A percentile compares a stretch with the other conserved stretches of the same genome.
Evolutionary conservation across 345 rosid species (phyloP).

Genomic region (Triadica sebifera): DNA sequence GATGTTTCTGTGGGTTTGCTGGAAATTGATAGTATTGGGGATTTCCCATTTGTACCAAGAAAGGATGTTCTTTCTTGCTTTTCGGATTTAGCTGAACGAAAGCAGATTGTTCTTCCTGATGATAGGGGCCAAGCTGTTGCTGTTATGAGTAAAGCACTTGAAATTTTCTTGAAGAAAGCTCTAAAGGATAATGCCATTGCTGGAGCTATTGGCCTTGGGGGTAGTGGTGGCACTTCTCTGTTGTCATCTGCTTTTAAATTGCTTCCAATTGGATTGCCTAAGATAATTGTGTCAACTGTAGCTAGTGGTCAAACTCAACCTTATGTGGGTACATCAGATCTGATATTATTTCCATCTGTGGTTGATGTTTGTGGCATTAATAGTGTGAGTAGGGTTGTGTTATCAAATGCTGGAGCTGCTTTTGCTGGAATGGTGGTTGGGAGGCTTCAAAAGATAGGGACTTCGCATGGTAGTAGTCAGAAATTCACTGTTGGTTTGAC

Average conservation of each 20-base stretch:
- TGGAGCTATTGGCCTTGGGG: slow-evolving; percentile 82
- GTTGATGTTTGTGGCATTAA: slow-evolving; percentile 93
- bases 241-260: slow-evolving; percentile 65
- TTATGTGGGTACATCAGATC: slow-evolving; percentile 78
- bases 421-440: slow-evolving; percentile 88
- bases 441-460: slow-evolving; percentile 34
- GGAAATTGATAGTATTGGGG: slow-evolving; percentile 34
- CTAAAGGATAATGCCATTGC: slow-evolving; percentile 40
- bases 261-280: slow-evolving; percentile 76
- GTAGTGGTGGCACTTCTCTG: slow-evolving; percentile 88
- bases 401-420: slow-evolving; percentile 86
- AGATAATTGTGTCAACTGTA: slow-evolving; percentile 83
- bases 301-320: slow-evolving; percentile 83
- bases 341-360: slow-evolving; percentile 74
- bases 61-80: slow-evolving; percentile 51
- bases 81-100: slow-evolving; percentile 26
- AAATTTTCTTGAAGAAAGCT: slow-evolving; percentile 43
- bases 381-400: slow-evolving; percentile 72
- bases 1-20: slow-evolving; percentile 65
- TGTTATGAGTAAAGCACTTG: slow-evolving; percentile 67
- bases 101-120: slow-evolving; percentile 36
- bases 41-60: slow-evolving; percentile 50
- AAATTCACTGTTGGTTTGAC: slow-evolving; percentile 73
- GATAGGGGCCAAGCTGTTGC: slow-evolving; percentile 76
- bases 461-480: not conserved